phyloP scores from a whole-genome alignment of 1,284 basidiomycete genomes.

The Rhodotorula mucilaginosa region DNA sequence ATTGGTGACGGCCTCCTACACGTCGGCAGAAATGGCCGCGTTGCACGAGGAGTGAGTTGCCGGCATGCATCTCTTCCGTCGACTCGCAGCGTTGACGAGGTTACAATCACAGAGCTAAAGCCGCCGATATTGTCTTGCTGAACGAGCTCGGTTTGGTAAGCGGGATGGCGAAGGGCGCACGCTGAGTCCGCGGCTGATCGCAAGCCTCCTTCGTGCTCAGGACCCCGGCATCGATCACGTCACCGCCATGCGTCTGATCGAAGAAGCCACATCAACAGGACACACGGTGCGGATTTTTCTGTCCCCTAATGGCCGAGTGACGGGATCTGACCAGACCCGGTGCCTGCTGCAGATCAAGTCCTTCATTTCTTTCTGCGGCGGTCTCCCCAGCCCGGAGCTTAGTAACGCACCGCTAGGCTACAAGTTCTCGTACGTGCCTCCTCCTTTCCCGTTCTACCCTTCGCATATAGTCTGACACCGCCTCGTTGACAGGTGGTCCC shows the following conservation, averaged over 20 bases:
- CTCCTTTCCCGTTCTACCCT: too few species aligned
- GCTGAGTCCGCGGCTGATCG: accelerated
- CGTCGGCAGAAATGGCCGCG: constrained; percentile 72
- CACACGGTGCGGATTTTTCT: constrained; percentile 34
- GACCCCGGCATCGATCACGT: constrained; percentile 97
- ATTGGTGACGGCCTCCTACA: constrained; percentile 89
- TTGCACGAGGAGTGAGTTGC: constrained; percentile 62
- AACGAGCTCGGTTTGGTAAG: constrained; percentile 76
- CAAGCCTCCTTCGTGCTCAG: constrained; percentile 47
- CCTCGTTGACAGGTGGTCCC: constrained; percentile 63
- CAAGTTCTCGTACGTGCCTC: constrained; percentile 67
- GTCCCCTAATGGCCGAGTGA: too few species aligned
- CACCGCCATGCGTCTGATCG: constrained; percentile 74
- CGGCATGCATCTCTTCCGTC: too few species aligned
- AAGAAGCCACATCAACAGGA: constrained; percentile 59
- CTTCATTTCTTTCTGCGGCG: constrained; percentile 91
- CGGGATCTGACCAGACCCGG: neutral
- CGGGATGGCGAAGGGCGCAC: too few species aligned
- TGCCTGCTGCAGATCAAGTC: constrained; percentile 57
- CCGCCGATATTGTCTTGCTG: constrained; percentile 69
- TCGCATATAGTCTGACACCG: neutral
- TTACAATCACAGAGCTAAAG: constrained; percentile 58
- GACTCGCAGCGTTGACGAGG: neutral
- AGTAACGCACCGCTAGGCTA: constrained; percentile 62
- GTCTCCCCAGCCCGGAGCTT: constrained; percentile 76